Conservation (phyloP, 2,329 filamentous ascomycete species). For the Trichoderma brevicompactum region DNA sequence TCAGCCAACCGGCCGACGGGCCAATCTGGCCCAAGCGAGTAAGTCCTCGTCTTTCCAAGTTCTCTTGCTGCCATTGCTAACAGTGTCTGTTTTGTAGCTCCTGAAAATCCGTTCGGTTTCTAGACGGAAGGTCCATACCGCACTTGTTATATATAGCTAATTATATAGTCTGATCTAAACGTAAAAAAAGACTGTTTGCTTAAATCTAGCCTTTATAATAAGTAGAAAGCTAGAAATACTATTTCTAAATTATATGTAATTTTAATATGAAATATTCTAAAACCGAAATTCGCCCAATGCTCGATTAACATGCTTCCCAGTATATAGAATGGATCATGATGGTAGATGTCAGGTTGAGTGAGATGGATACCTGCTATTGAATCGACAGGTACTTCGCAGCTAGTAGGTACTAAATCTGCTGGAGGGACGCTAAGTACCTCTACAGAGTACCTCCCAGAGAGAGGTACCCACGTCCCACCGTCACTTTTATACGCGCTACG, state of each 20-base stretch:
- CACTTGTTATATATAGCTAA: slow-evolving; percentile 20
- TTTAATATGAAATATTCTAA: slow-evolving; percentile 24
- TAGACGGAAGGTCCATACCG: slow-evolving; percentile 33
- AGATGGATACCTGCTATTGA: too few species aligned
- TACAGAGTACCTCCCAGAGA: too few species aligned
- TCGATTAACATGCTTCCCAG: neutral
- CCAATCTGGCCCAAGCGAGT: slow-evolving; percentile 95
- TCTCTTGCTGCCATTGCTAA: neutral
- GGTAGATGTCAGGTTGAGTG: too few species aligned
- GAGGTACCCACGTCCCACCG: neutral
- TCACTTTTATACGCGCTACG: neutral
- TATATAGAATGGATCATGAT: neutral
- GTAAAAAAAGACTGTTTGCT: slow-evolving; percentile 20
- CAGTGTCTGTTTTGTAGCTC: slow-evolving; percentile 43
- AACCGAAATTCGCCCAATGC: neutral
- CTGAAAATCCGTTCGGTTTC: slow-evolving; percentile 60
- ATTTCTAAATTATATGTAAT: slow-evolving; percentile 18
- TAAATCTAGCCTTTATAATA: slow-evolving; percentile 18
- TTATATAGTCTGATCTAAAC: slow-evolving; percentile 22
- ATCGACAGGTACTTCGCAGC: too few species aligned
- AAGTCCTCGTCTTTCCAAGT: slow-evolving; percentile 55
- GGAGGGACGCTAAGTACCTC: too few species aligned
- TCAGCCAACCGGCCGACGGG: slow-evolving; percentile 86
- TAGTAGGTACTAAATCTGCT: too few species aligned
- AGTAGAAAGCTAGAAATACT: slow-evolving; percentile 25